Conservation (phyloP, 1,284 basidiomycete genomes). For the Moesziomyces sp. region DNA sequence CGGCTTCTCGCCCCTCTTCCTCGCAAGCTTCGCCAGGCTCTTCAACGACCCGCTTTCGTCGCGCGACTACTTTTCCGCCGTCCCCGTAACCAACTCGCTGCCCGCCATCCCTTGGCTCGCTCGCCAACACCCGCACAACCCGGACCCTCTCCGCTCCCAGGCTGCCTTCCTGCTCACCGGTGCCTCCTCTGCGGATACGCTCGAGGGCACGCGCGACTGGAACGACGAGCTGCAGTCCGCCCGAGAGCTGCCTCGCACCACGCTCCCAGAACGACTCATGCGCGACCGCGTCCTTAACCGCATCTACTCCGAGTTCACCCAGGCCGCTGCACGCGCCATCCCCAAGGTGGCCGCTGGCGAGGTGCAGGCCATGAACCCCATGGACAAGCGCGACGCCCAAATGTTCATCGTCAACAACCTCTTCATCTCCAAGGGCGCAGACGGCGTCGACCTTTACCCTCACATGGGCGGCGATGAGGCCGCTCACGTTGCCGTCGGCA, state of each 20-base stretch:
- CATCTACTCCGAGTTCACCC: conserved; percentile 72
- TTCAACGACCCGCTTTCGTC: conserved; percentile 65
- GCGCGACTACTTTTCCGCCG: conserved; percentile 67
- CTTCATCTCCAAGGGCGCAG: conserved; percentile 73
- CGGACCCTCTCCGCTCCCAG: conserved; percentile 72
- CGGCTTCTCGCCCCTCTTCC: conserved; percentile 68
- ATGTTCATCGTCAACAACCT: conserved; percentile 74
- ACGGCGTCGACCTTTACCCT: conserved; percentile 72
- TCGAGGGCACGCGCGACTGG: conserved; percentile 73
- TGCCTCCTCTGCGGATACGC: conserved; percentile 70
- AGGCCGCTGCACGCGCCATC: conserved; percentile 71
- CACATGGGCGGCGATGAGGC: conserved; percentile 74
- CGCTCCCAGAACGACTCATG: conserved; percentile 71
- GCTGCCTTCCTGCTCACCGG: conserved; percentile 73
- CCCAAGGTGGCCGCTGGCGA: conserved; percentile 71
- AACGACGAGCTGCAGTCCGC: conserved; percentile 74
- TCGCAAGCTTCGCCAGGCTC: conserved; percentile 64
- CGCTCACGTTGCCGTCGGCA: conserved; percentile 72
- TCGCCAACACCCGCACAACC: conserved; percentile 62
- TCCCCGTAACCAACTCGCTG: conserved; percentile 71
- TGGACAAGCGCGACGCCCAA: conserved; percentile 71
- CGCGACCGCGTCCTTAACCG: conserved; percentile 73
- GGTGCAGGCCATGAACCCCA: conserved; percentile 72
- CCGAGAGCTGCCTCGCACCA: conserved; percentile 71
- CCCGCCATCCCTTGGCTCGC: conserved; percentile 73